Conservation (phyloP, 345 rosid genomes). For the Nasturtium officinale region DNA sequence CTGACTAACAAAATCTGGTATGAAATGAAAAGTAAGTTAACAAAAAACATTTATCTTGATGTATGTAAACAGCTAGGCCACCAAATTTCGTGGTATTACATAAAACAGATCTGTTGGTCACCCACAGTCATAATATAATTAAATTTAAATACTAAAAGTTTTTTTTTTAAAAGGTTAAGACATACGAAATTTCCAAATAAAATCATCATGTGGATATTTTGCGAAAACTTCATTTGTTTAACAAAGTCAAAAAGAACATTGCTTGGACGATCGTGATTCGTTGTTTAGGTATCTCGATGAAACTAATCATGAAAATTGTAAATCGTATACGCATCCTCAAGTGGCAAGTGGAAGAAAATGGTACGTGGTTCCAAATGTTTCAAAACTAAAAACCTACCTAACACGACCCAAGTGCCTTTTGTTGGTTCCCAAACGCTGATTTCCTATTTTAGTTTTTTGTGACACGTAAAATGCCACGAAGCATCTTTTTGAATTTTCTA, state of each 20-base stretch:
- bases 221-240: not conserved
- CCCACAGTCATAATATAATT: not conserved
- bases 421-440: conserved; percentile 25
- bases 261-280: not conserved
- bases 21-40: no score
- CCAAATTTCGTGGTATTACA: not conserved
- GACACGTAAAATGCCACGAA: conserved; percentile 26
- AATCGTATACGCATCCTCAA: conserved; percentile 29
- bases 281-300: not conserved
- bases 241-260: not conserved
- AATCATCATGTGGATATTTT: not conserved
- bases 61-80: not conserved
- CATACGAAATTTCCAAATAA: not conserved
- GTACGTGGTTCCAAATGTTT: conserved; percentile 31
- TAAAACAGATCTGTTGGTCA: not conserved
- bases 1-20: no score
- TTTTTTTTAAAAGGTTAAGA: not conserved
- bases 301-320: not conserved
- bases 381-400: conserved; percentile 27
- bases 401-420: conserved; percentile 13
- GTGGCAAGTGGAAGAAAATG: conserved; percentile 31
- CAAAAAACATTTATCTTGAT: not conserved
- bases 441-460: not conserved
- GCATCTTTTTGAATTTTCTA: conserved; percentile 2
- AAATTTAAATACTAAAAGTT: not conserved